Percentiles rank a stretch among this genome's conserved stretches.
Conservation (phyloP, 1,284 basidiomycete genomes). For the Psilocybe mexicana region DNA sequence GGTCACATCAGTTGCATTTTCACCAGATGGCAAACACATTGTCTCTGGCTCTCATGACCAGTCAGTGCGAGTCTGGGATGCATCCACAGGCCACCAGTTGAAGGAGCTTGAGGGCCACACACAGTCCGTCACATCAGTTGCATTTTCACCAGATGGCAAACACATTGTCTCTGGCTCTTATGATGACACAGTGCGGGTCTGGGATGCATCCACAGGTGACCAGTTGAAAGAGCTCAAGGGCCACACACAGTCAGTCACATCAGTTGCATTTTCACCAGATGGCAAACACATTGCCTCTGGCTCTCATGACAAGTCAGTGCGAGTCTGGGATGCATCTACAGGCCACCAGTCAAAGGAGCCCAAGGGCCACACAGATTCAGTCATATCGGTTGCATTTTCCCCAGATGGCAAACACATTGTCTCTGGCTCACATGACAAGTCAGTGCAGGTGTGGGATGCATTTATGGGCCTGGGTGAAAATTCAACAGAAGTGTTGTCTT, state of each 20-base stretch:
- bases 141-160: not conserved
- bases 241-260: not conserved
- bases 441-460: not conserved
- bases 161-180: not conserved
- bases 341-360: not conserved
- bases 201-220: not conserved
- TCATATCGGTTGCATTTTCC: not conserved
- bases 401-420: not conserved
- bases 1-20: not conserved
- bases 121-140: not conserved
- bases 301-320: not conserved
- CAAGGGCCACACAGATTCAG: not conserved
- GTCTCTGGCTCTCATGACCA: not conserved
- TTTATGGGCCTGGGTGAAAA: not conserved
- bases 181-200: not conserved
- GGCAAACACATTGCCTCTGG: conserved; percentile 28
- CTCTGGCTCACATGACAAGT: not conserved
- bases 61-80: not conserved
- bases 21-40: not conserved
- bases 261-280: not conserved
- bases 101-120: not conserved
- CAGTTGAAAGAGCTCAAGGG: not conserved
- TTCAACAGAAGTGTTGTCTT: too few relatives aligned
- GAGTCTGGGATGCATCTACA: conserved; percentile 3
- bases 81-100: not conserved